Base-by-base conservation (phyloP, 2,329 filamentous ascomycete genomes). In the Lachnellula suecica region DNA sequence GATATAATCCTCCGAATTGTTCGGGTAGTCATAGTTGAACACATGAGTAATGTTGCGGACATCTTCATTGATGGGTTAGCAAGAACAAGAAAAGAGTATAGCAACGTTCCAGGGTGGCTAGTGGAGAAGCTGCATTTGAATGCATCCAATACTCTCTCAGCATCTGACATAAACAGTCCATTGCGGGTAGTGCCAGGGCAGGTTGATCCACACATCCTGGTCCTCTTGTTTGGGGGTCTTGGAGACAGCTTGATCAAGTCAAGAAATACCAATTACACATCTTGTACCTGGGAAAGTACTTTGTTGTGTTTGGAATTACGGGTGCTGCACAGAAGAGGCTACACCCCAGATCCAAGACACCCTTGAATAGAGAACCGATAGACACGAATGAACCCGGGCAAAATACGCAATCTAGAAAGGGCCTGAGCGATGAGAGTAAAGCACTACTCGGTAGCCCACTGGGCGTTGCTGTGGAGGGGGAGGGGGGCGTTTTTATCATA, bases 41-140 rank as follows among this genome's bases (percentile, higher is more conserved):
- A 99, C 94, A 79, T 99, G 94, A 77, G 94, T 97, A 80, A 99
- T 99, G 83, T 99, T 96, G 79, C 92, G 93, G 81, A 99, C 94
- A 88, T 99, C 94, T 97, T 97, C 71, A 79, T 73, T 78, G 72
- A 81, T 74, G 83, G 81, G 89, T 96, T 95, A 96, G 91, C 84
- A 84, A 74, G 78, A 82, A 79, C 75, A 77, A 78, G 79, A 73
- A 73, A 68, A 71, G 67, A 69, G 66, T 74, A 78, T 79, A 79
- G 79, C 81, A 84, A 82, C 74, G 73, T 77, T 82, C 81, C 81
- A 83, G 79, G 79, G 73, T 62, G 62, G 57, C 63, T 63, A 65
- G 61, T 68, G 63, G 63, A 62, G 57, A 56, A 64, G 63, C 63
- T 67, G 63, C 64, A 68, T 59, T 60, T 62, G 41, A 63, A 62